phyloP scores from a whole-genome alignment of 2,329 filamentous ascomycete genomes.

The Chaetomium strumarium region DNA sequence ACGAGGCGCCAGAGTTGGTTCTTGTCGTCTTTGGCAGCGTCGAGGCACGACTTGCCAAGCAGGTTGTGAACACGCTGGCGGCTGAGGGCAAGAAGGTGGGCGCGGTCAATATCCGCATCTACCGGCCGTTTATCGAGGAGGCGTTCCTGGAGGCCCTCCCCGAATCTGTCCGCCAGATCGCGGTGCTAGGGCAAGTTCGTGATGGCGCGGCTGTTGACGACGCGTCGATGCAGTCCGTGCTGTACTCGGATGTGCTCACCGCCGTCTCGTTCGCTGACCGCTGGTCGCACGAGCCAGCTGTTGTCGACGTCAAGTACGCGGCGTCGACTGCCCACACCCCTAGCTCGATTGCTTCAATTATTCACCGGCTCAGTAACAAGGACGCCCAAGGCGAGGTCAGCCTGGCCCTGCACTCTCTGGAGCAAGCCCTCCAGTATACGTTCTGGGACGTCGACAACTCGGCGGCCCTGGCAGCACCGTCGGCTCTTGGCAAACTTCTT shows the following conservation, averaged over 20 bases:
- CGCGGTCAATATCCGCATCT: slow-evolving; percentile 85
- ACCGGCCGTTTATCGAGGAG: slow-evolving; percentile 92
- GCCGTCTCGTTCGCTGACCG: slow-evolving; percentile 72
- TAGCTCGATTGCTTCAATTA: slow-evolving; percentile 44
- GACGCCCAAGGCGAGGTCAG: slow-evolving; percentile 46
- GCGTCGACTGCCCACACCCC: slow-evolving; percentile 56
- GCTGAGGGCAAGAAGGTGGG: slow-evolving; percentile 72
- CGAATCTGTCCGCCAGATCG: slow-evolving; percentile 65
- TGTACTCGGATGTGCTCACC: slow-evolving; percentile 89
- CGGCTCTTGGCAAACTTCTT: slow-evolving; percentile 51
- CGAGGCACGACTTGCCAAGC: slow-evolving; percentile 78
- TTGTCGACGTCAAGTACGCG: slow-evolving; percentile 86
- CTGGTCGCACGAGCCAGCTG: slow-evolving; percentile 50
- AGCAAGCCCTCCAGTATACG: slow-evolving; percentile 72
- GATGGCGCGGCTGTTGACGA: slow-evolving; percentile 69
- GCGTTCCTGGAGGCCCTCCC: slow-evolving; percentile 82
- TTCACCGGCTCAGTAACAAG: slow-evolving; percentile 47
- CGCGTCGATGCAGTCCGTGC: slow-evolving; percentile 68
- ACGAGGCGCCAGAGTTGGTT: slow-evolving; percentile 71
- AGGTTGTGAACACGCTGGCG: slow-evolving; percentile 69
- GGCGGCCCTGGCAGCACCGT: slow-evolving; percentile 56
- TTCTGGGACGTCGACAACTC: slow-evolving; percentile 92
- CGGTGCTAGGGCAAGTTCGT: slow-evolving; percentile 83
- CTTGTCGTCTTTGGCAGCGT: slow-evolving; percentile 89
- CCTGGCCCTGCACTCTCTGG: slow-evolving; percentile 35